Base-by-base conservation (phyloP, 192 early-diverging fungal genomes). In the Mortierella claussenii region DNA sequence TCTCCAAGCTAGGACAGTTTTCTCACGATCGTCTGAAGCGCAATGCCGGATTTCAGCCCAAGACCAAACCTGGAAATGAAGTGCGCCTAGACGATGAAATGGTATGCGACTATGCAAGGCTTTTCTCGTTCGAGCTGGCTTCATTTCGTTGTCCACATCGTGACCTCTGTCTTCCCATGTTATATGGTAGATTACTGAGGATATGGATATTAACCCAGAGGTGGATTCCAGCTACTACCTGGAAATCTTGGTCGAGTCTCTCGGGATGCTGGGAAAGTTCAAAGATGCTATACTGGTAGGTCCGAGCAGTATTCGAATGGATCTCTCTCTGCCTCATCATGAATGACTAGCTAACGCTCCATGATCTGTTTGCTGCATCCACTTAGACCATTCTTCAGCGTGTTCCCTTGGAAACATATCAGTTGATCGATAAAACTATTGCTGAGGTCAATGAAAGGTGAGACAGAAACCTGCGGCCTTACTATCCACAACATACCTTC, bases 211-310 rank as follows among this genome's bases (percentile, higher is more conserved):
- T 26, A 89, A 91, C 61, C 89, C 91, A 5, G 92, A 94, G 58
- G 87, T 90, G 0, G 91, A 94, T 53, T 92, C 91, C 21, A 88
- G 85, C 78, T 88, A 87, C 18, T 92, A 92, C 43, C 87, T 94
- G 30, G 92, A 92, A 73, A 92, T 91, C 62, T 75, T 94, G 9
- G 78, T 94, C 36, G 90, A 92, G 64, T 87, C 90, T 23, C 79
- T 94, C 17, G 83, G 82, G 6, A 67, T 86, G 10, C 79, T 94
- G 2, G 80, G 78, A 21, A 81, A 83, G 68, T 74, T 86, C 60
- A 85, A 80, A 31, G 79, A 82, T 54, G 83, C 82, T 1, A 71
- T 88, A 26, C 79, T 83, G 56, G 86, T 83, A 64, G 43, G 57
- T 68, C 20, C n/a, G n/a, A n/a, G n/a, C n/a, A n/a, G n/a, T n/a